These are phyloP conservation scores for Arctium lappa DNA, from an alignment of 129 eudicot species.

Conservation along the genomic window DNA sequence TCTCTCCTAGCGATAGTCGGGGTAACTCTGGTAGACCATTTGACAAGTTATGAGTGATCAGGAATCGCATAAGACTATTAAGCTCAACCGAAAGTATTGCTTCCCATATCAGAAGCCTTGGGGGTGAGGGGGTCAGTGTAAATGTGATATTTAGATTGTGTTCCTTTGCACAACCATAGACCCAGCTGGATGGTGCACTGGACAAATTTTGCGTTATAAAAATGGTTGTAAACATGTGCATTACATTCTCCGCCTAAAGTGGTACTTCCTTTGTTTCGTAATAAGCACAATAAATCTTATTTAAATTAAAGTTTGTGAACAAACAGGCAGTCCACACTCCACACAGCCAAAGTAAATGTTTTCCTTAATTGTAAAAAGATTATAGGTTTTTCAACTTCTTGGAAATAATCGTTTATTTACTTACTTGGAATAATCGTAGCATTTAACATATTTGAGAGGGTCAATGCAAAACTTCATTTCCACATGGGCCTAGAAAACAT, in stretches of 20 bases:
- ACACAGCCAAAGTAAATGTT: not conserved
- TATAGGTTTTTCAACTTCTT: not conserved
- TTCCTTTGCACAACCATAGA: not conserved
- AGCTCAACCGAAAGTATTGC: slow-evolving; percentile 9
- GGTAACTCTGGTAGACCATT: slow-evolving; percentile 16
- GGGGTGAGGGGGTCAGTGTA: slow-evolving; percentile 9
- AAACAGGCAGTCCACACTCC: not conserved
- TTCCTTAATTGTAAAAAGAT: not conserved
- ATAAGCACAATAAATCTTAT: not conserved
- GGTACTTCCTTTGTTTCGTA: not conserved
- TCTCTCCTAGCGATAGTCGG: slow-evolving; percentile 9
- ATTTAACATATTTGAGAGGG: not conserved
- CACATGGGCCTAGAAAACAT: not conserved
- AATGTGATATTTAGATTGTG: not conserved
- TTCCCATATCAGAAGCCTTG: not conserved
- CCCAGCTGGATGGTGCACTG: not conserved
- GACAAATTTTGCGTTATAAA: not conserved
- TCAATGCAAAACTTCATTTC: not conserved
- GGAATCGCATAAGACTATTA: not conserved
- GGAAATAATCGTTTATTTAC: not conserved
- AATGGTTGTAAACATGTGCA: not conserved
- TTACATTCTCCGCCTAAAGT: not conserved
- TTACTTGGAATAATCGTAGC: not conserved
- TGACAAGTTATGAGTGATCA: not conserved
- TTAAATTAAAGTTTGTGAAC: not conserved